Evolutionary conservation across 2,329 filamentous ascomycete genomes (phyloP).

Genomic region (Scedosporium apiospermum): DNA sequence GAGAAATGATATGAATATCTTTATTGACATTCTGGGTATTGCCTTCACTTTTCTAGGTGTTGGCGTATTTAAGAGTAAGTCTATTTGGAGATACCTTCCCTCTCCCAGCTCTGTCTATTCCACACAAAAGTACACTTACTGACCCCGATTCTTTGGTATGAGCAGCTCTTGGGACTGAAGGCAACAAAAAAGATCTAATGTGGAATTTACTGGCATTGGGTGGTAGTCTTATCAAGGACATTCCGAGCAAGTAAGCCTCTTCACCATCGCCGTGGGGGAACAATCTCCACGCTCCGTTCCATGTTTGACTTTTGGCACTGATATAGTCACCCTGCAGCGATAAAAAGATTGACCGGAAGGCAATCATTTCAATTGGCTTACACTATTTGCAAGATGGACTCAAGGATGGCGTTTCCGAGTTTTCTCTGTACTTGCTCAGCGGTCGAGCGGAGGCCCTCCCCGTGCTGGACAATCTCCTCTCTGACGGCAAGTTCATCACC

Average conservation of each 20-base stretch:
- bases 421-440: no score
- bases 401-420: no score
- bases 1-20: not conserved
- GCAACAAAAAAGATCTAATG: not conserved
- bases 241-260: not conserved
- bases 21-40: not conserved
- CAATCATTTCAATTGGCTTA: not conserved
- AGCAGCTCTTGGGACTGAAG: not conserved
- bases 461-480: not conserved
- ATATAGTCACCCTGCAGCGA: not conserved
- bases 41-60: not conserved
- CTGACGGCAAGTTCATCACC: not conserved
- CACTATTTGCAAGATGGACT: not conserved
- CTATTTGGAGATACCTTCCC: not conserved
- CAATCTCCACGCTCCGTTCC: no score
- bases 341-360: not conserved
- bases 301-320: no score
- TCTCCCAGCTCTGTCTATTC: no score
- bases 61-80: not conserved
- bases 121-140: no score
- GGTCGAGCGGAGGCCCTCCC: not conserved
- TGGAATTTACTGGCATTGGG: not conserved
- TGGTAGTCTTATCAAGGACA: not conserved
- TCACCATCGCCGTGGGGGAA: no score
- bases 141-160: not conserved